Base-by-base conservation (phyloP, 805 yeast species). In the Yamadazyma endophytica region DNA sequence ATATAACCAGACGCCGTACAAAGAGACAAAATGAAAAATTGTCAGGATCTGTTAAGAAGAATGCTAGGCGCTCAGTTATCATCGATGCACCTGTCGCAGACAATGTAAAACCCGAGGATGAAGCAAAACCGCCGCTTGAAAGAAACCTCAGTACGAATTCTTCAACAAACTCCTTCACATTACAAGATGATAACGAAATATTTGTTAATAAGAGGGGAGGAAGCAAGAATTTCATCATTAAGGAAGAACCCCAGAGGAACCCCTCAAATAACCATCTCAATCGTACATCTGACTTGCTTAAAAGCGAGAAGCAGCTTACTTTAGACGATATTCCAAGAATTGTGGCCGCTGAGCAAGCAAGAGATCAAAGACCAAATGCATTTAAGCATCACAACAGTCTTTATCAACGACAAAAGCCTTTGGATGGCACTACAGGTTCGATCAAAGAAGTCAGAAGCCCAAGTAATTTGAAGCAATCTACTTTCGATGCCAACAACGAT, bases 271-370 rank as follows among this genome's bases (percentile, higher is more conserved):
- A 50, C 27, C 58, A 60, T 39, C 63, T 82, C 27, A 81, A 76
- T 46, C 70, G 81, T 2, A 79, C 89, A 0, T 73, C 87, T 2
- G 81, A 76, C 43, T 66, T 85, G 29, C 70, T 88, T 33, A 77
- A 81, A 47, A 83, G 78, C 48, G 94, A 90, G 44, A 85, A 83
- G 44, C 81, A 90, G 0, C 71, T 92, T 32, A 90, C 97, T 0
- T 70, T 92, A 46, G 97, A 92, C 57, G 99, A 92, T 57, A 92
- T 92, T 46, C 96, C 97, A 6, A 72, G 97, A 43, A 90, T 92
- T 50, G 97, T 92, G 6, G 95, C 97, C 2, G 90, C 95, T 7
- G 97, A 92, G 48, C 96, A 90, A 56, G 96, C 97, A 0, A 69
- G 96, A 41, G 96, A 86, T 39, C 82, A 84, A 49, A 72, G 95